phyloP scores from a whole-genome alignment of 176 grass and related monocot species.

The Cenchrus purpureus region DNA sequence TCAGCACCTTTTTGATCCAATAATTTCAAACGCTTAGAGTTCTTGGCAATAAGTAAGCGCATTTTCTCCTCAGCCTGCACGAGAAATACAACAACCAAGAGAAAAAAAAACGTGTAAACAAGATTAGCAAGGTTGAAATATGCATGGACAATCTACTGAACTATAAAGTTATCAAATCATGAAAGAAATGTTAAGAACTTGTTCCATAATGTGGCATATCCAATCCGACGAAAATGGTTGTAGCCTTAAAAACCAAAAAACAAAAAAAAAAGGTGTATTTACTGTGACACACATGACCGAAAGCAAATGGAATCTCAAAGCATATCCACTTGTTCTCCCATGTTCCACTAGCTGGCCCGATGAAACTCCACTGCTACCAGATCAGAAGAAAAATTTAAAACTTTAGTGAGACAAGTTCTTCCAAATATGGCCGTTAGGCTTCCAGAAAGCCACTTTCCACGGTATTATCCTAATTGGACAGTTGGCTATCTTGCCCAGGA shows the following conservation, averaged over 20 bases:
- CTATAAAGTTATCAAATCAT: neutral
- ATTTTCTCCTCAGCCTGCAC: conserved; percentile 88
- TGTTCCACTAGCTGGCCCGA: neutral
- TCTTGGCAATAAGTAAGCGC: conserved; percentile 74
- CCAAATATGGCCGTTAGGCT: neutral
- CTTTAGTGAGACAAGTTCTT: neutral
- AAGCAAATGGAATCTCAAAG: conserved; percentile 23
- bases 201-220: neutral
- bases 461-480: conserved; percentile 27
- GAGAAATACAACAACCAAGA: neutral
- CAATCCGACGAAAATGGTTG: neutral
- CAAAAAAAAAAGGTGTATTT: neutral
- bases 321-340: conserved; percentile 1
- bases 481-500: neutral
- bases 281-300: neutral
- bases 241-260: neutral
- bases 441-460: conserved; percentile 29
- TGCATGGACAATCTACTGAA: conserved; percentile 1
- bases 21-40: conserved; percentile 62
- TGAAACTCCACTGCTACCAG: neutral
- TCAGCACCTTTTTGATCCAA: conserved; percentile 72
- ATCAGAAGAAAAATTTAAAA: conserved; percentile 24
- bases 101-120: neutral
- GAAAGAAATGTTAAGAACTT: conserved; percentile 4
- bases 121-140: neutral